These are phyloP conservation scores for Calocera cornea DNA, from an alignment of 768 basidiomycete genomes.

Conservation along the genomic window DNA sequence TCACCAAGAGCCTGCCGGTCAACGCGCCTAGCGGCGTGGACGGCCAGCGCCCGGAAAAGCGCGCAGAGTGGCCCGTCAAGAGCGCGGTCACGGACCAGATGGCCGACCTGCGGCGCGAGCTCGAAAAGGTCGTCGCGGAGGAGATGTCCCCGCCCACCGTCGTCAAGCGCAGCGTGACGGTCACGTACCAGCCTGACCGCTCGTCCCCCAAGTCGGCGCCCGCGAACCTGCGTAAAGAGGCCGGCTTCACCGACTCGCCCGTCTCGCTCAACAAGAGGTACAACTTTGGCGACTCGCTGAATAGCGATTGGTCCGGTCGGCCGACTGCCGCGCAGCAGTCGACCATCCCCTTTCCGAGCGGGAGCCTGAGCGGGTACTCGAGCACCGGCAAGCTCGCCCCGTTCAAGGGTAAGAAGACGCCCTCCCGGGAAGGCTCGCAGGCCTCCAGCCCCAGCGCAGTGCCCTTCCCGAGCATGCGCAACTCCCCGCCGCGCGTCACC, in stretches of 20 bases:
- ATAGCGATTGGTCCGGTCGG: slow-evolving; percentile 1
- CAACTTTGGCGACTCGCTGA: neutral
- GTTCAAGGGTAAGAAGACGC: neutral
- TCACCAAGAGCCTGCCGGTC: neutral
- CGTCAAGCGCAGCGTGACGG: neutral
- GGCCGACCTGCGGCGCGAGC: slow-evolving; percentile 46
- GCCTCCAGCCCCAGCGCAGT: neutral
- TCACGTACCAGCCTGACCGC: neutral
- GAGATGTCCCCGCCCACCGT: slow-evolving; percentile 13
- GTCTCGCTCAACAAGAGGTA: neutral
- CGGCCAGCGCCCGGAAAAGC: slow-evolving; percentile 20
- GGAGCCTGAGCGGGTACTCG: neutral
- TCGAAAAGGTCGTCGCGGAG: slow-evolving; percentile 47
- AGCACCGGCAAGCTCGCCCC: neutral
- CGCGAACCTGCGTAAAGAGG: neutral
- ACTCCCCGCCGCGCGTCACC: neutral
- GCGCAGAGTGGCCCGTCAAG: slow-evolving; percentile 24
- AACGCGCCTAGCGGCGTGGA: slow-evolving; percentile 3
- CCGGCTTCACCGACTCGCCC: neutral
- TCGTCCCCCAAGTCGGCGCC: neutral
- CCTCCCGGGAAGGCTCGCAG: neutral
- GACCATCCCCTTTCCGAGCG: neutral
- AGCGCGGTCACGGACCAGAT: slow-evolving; percentile 35
- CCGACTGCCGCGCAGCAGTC: neutral
- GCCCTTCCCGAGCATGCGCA: neutral